Conservation (phyloP, 805 yeast species). For the Yueomyces sinensis region DNA sequence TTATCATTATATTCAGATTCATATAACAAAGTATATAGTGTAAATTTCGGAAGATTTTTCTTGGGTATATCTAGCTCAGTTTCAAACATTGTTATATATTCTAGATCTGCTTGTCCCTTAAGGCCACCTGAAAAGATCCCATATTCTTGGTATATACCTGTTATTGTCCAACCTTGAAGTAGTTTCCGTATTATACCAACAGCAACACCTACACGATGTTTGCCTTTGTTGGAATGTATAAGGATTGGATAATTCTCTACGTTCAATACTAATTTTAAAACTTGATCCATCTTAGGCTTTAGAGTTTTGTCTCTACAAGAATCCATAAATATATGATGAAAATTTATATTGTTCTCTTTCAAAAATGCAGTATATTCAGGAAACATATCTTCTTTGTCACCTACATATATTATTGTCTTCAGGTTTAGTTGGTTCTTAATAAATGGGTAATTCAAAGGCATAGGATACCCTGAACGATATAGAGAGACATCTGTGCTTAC, state of each 20-base stretch:
- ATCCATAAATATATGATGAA: constrained; percentile 51
- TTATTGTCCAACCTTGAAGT: constrained; percentile 84
- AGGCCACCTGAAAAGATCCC: constrained; percentile 78
- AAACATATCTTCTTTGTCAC: constrained; percentile 50
- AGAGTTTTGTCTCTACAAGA: constrained; percentile 66
- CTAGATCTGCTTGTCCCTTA: constrained; percentile 84
- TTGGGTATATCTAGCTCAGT: constrained; percentile 40
- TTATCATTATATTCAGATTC: neutral
- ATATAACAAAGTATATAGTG: constrained; percentile 16
- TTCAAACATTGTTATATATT: constrained; percentile 74
- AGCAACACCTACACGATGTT: constrained; percentile 85
- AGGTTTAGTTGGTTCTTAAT: constrained; percentile 48
- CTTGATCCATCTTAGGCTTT: constrained; percentile 41
- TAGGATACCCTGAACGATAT: constrained; percentile 90
- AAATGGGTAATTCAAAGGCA: constrained; percentile 73
- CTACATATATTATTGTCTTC: constrained; percentile 69
- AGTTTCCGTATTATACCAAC: constrained; percentile 84
- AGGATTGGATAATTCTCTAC: constrained; percentile 72
- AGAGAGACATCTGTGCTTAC: constrained; percentile 52
- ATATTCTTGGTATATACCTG: constrained; percentile 90
- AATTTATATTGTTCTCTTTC: constrained; percentile 33
- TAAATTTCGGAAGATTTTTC: constrained; percentile 49
- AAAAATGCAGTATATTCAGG: constrained; percentile 62
- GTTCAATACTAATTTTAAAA: constrained; percentile 44
- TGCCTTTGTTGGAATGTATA: constrained; percentile 93